Evolutionary conservation across 1,284 basidiomycete genomes (phyloP), one percentile per base, ranked within the genome.

Genomic region (Porogramme epimiltina): DNA sequence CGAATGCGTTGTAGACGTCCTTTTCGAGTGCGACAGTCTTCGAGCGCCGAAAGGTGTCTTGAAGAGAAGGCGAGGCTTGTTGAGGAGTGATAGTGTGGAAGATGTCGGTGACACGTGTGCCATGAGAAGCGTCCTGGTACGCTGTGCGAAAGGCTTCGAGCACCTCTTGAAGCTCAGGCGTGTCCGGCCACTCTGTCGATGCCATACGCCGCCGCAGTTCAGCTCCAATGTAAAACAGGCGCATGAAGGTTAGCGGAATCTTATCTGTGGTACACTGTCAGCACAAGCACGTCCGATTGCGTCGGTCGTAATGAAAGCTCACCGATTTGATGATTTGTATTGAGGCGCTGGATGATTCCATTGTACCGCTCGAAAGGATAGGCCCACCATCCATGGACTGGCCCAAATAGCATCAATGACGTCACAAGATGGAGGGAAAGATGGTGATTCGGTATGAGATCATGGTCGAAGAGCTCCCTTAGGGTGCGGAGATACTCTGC

Each of bases 371-470:
- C 61, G 24, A 54, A 54, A 2, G 52, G 52, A 19, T 41, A 54
- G 1, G 40, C 33, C 47, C 52, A 54, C 69, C 69, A 73, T 1
- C 64, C 58, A 48, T 71, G 69, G 2, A 62, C 62, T 2, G 73
- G 73, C 0, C 74, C 72, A 55, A 70, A 73, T 1, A 58, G 33
- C 4, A 49, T 26, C 2, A 75, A 51, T 19, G 63, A 58, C 0
- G 52, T 46, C 0, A 56, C 54, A 45, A 70, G 66, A 48, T 75
- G 73, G 4, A 74, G 55, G 9, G 70, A 52, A 5, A 73, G 54
- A 53, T 77, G 75, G 19, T 76, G 73, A 45, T 75, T 70, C 8
- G 73, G 70, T 1, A 60, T 58, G 19, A 75, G 58, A 0, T 45
- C 28, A 3, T 63, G 58, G 4, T 52, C 59, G 6, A 66, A 76